phyloP scores from a whole-genome alignment of 345 rosid species.

The Populus euphratica region DNA sequence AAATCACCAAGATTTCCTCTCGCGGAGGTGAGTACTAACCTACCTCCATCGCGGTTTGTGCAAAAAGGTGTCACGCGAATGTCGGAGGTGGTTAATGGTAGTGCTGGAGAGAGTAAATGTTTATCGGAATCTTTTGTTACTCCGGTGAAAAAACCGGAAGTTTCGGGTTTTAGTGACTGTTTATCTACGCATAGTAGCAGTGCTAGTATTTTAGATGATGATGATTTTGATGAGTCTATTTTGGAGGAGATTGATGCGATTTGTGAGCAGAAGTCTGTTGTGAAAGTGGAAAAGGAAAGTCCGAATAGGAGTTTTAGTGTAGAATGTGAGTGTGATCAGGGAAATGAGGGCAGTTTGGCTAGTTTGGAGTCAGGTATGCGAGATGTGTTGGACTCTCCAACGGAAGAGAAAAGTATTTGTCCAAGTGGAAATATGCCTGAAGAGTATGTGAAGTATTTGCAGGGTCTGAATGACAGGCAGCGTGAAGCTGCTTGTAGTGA shows the following conservation, averaged over 20 bases:
- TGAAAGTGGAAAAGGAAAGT: slow-evolving; percentile 28
- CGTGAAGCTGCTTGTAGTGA: slow-evolving; percentile 78
- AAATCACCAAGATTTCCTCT: slow-evolving; percentile 53
- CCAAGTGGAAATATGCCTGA: slow-evolving; percentile 48
- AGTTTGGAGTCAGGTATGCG: slow-evolving; percentile 3
- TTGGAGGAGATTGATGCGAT: slow-evolving; percentile 67
- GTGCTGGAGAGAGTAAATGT: slow-evolving; percentile 10
- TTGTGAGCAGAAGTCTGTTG: slow-evolving; percentile 50
- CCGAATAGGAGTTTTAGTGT: slow-evolving; percentile 14
- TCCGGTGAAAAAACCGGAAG: slow-evolving; percentile 34
- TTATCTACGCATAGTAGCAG: slow-evolving; percentile 14
- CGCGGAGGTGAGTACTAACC: slow-evolving; percentile 42
- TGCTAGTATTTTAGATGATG: slow-evolving; percentile 63
- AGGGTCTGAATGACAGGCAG: slow-evolving; percentile 72
- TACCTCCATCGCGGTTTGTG: slow-evolving; percentile 22
- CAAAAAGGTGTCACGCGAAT: slow-evolving; percentile 14
- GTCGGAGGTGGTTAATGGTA: slow-evolving; percentile 1
- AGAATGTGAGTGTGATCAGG: slow-evolving; percentile 22
- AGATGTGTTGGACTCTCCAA: slow-evolving; percentile 16
- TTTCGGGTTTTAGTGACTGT: slow-evolving; percentile 26
- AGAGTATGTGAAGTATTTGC: slow-evolving; percentile 58
- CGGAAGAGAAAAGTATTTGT: slow-evolving; percentile 25
- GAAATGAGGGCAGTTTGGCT: slow-evolving; percentile 14
- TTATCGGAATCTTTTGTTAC: slow-evolving; percentile 37
- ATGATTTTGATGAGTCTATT: slow-evolving; percentile 63